Evolutionary conservation across 345 rosid species (phyloP).

Genomic region (Hibiscus syriacus): DNA sequence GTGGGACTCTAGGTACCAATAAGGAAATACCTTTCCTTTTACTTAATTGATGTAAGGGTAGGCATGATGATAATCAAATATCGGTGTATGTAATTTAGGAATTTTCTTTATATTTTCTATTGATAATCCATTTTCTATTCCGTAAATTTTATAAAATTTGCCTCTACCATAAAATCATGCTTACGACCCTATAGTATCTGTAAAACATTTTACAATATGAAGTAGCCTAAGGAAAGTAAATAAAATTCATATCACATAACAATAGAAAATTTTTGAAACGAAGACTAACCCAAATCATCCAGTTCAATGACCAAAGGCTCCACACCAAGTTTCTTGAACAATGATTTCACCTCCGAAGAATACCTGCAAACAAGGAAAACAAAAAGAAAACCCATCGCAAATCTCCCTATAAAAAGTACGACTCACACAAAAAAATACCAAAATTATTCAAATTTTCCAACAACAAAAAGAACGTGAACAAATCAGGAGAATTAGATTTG

Average conservation of each 20-base stretch:
- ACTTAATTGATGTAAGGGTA: neutral
- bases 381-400: neutral
- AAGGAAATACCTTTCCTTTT: neutral
- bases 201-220: neutral
- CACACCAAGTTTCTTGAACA: conserved; percentile 73
- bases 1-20: neutral
- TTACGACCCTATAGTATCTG: no score
- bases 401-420: neutral
- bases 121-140: no score
- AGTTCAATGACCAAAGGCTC: conserved; percentile 74
- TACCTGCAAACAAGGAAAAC: conserved; percentile 41
- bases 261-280: neutral
- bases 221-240: neutral
- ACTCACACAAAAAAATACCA: neutral
- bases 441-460: neutral
- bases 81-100: neutral
- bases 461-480: neutral
- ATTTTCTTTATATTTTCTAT: no score
- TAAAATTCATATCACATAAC: neutral
- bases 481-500: neutral
- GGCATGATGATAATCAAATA: no score
- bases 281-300: conserved; percentile 75
- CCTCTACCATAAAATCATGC: no score
- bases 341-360: conserved; percentile 79
- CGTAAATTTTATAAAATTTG: no score